Evolutionary conservation across 2,329 filamentous ascomycete species (phyloP), one percentile per base, ranked within the genome.

Genomic region (Aplosporella prunicola): DNA sequence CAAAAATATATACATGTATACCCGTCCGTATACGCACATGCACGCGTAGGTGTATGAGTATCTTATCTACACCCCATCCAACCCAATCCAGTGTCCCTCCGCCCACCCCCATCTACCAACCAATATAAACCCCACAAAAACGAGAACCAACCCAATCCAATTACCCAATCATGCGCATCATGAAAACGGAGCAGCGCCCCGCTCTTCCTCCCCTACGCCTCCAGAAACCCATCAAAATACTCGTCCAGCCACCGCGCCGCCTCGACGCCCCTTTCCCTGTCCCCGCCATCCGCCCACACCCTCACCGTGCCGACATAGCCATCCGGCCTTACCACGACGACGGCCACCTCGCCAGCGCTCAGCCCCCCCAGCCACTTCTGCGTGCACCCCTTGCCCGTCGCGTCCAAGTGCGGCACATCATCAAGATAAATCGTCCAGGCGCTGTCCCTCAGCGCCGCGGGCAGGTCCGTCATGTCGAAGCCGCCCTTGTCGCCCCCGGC

Each of bases 341-440:
- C 70, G 4, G 72, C 76, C 5, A 80, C 70, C 45, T 80, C 71
- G 8, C 68, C 63, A 1, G 66, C 62, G 0, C 60, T 62, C 3
- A 83, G 60, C 30, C 64, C 68, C 26, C 76, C 78, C 5, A 82
- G 63, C 80, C 80, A 86, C 55, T 82, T 84, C 48, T 77, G 70
- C 8, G 74, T 81, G 55, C 76, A 81, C 1, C 43, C 50, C 13
- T 57, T 51, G 10, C 53, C 49, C 20, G 68, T 72, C 38, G 76
- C 71, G 46, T 72, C 69, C 17, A 69, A 66, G 10, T 71, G 64
- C 2, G 72, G 68, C 5, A 76, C 58, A 52, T 83, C 69, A 50
- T 86, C 81, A 0, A 83, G 63, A 52, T 86, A 86, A 42, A 86
- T 69, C 0, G 78, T 81, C 78, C 80, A 86, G 20, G 71, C 68